Evolutionary conservation across 2,329 filamentous ascomycete species (phyloP).

Genomic region (Arthrobotrys sinensis): DNA sequence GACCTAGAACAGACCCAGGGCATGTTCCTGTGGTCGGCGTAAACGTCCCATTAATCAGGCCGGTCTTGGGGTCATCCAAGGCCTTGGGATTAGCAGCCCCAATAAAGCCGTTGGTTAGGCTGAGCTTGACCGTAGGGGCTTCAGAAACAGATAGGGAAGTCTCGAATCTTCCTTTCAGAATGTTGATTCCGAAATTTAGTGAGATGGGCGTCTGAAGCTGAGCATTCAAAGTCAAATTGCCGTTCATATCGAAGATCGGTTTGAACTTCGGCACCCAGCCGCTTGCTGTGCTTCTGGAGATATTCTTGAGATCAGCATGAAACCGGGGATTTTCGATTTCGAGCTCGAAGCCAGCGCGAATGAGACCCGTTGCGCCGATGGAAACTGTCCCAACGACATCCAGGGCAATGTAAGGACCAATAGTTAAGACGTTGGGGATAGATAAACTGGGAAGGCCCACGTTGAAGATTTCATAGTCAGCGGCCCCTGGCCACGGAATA

Average conservation of each 20-base stretch:
- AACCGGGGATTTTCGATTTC: conserved; percentile 47
- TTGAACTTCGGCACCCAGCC: conserved; percentile 58
- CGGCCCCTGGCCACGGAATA: conserved; percentile 20
- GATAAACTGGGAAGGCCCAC: conserved; percentile 46
- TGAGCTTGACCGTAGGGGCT: conserved; percentile 41
- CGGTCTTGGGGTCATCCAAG: conserved; percentile 15
- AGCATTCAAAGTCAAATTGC: conserved; percentile 50
- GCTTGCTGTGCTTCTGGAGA: conserved; percentile 27
- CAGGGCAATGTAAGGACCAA: conserved; percentile 54
- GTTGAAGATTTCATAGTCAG: conserved; percentile 50
- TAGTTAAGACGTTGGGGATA: conserved; percentile 47
- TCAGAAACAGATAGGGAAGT: conserved; percentile 38
- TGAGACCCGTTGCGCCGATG: conserved; percentile 39
- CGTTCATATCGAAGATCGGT: conserved; percentile 47
- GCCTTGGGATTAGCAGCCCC: conserved; percentile 20
- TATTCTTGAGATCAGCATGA: conserved; percentile 45
- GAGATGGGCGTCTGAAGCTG: conserved; percentile 43
- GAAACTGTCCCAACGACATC: conserved; percentile 46
- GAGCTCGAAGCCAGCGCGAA: conserved; percentile 52
- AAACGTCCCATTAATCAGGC: conserved; percentile 40
- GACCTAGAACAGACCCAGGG: conserved; percentile 41
- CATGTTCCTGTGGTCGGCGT: conserved; percentile 37
- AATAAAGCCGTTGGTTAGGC: conserved; percentile 34
- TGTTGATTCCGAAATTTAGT: conserved; percentile 59
- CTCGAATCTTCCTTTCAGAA: conserved; percentile 49